Evolutionary conservation across 2,329 filamentous ascomycete genomes (phyloP), one percentile per base, ranked within the genome.

Genomic region (Pleoardoris graminearum): DNA sequence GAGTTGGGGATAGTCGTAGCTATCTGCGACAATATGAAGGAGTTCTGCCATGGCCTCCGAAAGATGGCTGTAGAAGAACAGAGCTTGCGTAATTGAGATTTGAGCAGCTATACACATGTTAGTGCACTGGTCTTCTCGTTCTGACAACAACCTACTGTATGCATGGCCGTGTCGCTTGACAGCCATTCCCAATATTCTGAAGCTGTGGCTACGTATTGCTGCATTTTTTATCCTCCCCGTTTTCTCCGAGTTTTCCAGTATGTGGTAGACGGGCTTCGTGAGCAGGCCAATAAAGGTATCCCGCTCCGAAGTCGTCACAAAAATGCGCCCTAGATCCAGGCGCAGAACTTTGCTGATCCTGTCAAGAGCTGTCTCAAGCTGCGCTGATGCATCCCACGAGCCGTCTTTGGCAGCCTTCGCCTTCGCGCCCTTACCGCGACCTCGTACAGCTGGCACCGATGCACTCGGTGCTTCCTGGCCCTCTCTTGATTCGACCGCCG

Each of bases 1-100:
- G 7, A 99, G 81, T 68, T 99, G 94, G 14, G 92, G 90, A 70
- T 97, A 96, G 75, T 99, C 94, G 76, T 97, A 99, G 77, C 97
- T 93, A 71, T 97, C 92, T 1, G 92, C 88, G 22, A 99, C 80
- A 66, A 97, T 99, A 65, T 97, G 91, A 4, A 99, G 79, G 65
- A 99, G 96, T 72, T 99, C 95, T 27, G 94, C 94, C 94, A 99
- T 99, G 1, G 94, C 94, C 69, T 99, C 94, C 0, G 94, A 93
- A n/a, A 99, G 78, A 74, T 99, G 94, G 75, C 99, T 94, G 66
- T 97, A 99, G 72, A 99, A 99, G 4, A 94, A 96, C 61, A 99
- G 77, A 69, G 94, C 97, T 73, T 99, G 94, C 49, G 97, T 92
- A 66, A 99, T 96, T 39, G 92, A 96, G 42, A 96, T 97, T 80